Conservation (phyloP, 139 green algal species). For the Micromonas pusilla region DNA sequence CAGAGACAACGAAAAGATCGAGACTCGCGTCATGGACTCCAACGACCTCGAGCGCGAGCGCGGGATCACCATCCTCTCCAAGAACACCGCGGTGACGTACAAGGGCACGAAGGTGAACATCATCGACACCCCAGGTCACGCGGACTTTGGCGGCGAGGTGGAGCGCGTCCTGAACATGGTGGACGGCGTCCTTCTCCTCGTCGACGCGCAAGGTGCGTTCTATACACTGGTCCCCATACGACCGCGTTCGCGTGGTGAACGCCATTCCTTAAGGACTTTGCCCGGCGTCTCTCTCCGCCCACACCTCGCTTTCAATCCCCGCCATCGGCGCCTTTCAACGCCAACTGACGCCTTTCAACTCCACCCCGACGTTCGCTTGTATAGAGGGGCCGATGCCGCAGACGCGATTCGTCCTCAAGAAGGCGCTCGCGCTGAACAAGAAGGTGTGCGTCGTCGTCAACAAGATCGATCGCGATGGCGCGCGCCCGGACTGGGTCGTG, state of each 20-base stretch:
- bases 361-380: no score
- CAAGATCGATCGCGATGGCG: constrained; percentile 82
- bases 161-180: constrained; percentile 99
- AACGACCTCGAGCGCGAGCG: constrained; percentile 95
- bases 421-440: constrained; percentile 88
- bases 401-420: constrained; percentile 97
- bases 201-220: no score
- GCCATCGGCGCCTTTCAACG: no score
- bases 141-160: constrained; percentile 98
- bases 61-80: constrained; percentile 98
- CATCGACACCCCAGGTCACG: constrained; percentile 98
- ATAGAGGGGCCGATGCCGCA: constrained; percentile 91
- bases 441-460: constrained; percentile 98
- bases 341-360: no score
- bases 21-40: constrained; percentile 91
- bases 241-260: no score
- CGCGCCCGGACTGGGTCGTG: constrained; percentile 42
- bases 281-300: no score
- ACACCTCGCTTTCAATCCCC: no score
- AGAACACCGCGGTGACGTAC: constrained; percentile 96
- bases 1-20: constrained; percentile 61
- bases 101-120: constrained; percentile 83
- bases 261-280: no score
- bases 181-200: constrained; percentile 95
- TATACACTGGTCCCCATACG: no score